Base-by-base conservation (phyloP, 1,139 yeast species). In the Debaryomyces psychrophilus region DNA sequence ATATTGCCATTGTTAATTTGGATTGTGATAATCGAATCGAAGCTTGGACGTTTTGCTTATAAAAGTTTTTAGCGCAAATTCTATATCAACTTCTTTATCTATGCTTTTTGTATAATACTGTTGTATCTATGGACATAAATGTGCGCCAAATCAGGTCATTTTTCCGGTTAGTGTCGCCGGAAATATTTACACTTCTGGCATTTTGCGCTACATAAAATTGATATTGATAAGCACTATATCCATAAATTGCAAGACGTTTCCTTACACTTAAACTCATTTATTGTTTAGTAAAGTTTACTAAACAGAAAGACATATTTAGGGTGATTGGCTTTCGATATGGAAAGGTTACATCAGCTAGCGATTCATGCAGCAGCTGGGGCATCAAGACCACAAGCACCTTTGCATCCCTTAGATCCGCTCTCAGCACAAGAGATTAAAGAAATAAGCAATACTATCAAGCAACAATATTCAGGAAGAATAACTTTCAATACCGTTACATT, bases 341-440 rank as follows among this genome's bases (percentile, higher is more conserved):
- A 83, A 67, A 81, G 89, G 71, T 74, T 83, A 59, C 76, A 75
- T 57, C 88, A 83, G 69, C 75, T 84, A 51, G 83, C 88, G 37
- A 63, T 74, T 37, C 90, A 85, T 61, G 71, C 88, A 35, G 79
- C 84, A 23, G 80, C 86, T 28, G 73, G 83, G 35, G 68, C 70
- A 37, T 68, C 77, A 37, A 73, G 84, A 14, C 83, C 84, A 40
- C 67, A 81, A 44, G 64, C 72, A 15, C 84, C 86, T 47, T 65
- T 66, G 8, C 93, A 85, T 64, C 90, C 92, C 25, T 73, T 86
- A 59, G 93, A 86, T 66, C 92, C 90, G 9, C 77, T 86, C 52
- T 68, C 85, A 37, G 76, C 82, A 18, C 75, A 64, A 45, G 93
- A 86, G 68, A 75, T 75, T 52, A 67, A 65, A 50, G 62, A 65